These are phyloP conservation scores for Metarhizium album DNA, from an alignment of 2,329 filamentous ascomycete genomes.

Conservation along the genomic window DNA sequence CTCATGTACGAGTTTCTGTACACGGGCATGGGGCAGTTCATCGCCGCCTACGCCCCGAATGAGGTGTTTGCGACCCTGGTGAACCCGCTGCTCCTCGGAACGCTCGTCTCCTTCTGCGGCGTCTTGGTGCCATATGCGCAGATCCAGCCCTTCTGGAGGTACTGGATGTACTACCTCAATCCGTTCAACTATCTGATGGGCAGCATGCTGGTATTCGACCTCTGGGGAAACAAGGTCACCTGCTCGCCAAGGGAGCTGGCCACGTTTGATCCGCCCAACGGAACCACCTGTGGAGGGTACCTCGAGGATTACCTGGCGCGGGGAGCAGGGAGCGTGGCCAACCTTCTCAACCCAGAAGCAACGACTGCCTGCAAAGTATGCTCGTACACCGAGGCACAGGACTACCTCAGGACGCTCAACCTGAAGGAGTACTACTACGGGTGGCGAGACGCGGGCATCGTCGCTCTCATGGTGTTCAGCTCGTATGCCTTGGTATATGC, in stretches of 20 bases:
- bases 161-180: slow-evolving; percentile 53
- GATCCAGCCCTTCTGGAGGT: slow-evolving; percentile 56
- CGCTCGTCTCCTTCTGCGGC: slow-evolving; percentile 52
- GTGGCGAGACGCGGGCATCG: slow-evolving; percentile 55
- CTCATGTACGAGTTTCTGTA: slow-evolving; percentile 50
- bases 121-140: slow-evolving; percentile 57
- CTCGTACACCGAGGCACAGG: slow-evolving; percentile 43
- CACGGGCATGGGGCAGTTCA: slow-evolving; percentile 49
- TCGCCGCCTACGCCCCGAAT: slow-evolving; percentile 53
- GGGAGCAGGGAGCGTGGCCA: slow-evolving; percentile 24
- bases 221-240: slow-evolving; percentile 34
- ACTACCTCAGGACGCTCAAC: slow-evolving; percentile 51
- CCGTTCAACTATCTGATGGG: slow-evolving; percentile 53
- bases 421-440: slow-evolving; percentile 50
- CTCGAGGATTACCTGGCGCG: slow-evolving; percentile 36
- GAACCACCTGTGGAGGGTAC: slow-evolving; percentile 48
- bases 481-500: slow-evolving; percentile 38
- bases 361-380: slow-evolving; percentile 48
- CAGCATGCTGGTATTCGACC: slow-evolving; percentile 39
- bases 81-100: no score
- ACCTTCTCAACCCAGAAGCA: slow-evolving; percentile 50
- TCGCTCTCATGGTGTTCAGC: slow-evolving; percentile 42
- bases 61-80: slow-evolving; percentile 45
- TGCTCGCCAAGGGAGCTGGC: slow-evolving; percentile 41
- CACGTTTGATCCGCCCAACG: slow-evolving; percentile 36